Evolutionary conservation across 2,329 filamentous ascomycete species (phyloP), one percentile per base, ranked within the genome.

Genomic region (Claviceps purpurea): DNA sequence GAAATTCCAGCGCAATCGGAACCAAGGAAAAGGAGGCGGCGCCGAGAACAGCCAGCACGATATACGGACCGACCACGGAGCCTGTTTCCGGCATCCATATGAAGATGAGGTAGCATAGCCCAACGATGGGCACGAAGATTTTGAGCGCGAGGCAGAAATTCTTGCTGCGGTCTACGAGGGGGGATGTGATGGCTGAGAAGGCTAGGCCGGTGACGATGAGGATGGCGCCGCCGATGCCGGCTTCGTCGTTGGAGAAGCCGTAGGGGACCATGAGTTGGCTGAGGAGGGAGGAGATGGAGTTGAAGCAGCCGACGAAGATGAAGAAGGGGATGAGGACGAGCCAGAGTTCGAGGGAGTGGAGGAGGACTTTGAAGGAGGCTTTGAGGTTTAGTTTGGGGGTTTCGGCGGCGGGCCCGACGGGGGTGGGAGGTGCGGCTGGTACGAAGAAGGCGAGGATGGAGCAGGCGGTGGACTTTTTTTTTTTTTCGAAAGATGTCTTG

Each of bases 241-340:
- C 87, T 52, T 95, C 77, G 57, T 85, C 84, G 65, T 95, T 85
- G 54, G 73, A 78, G 76, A 89, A 95, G 61, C 81, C 86, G 69
- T 96, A 91, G 0, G 93, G 93, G 41, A 79, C 73, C 57, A 97
- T 78, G 64, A 97, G 87, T 64, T 96, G 91, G 71, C 91, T 95
- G 10, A 97, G 76, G 1, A 97, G 79, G 1, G 86, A 86, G 49
- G 89, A 94, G 58, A 90, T 74, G 58, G 85, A 85, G 75, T 97
- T 97, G 81, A 98, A 98, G 71, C 93, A 84, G 60, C 86, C 89
- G 55, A 95, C 87, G 67, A 89, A 95, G 60, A 90, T 69, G 57
- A 79, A 71, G 69, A 91, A 97, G n/a, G 90, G 84, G 54, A 90
- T 61, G 55, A 90, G 72, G 57, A 96, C 69, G 56, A 95, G 77